Evolutionary conservation across 352 stramenopile species (phyloP).

Genomic region (Pythium periplocum): DNA sequence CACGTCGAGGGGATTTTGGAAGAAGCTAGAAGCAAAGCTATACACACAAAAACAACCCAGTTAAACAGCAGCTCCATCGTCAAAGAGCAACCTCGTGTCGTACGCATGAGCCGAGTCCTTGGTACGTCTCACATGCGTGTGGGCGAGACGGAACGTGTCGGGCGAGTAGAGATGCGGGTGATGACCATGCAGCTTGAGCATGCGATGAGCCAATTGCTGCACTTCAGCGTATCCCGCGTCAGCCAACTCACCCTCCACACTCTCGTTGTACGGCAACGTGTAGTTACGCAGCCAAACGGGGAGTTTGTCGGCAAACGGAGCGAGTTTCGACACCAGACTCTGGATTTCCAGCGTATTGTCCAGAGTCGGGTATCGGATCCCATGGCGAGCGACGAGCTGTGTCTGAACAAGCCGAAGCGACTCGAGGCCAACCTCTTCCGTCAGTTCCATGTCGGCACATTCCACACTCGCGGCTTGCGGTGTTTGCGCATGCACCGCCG

Average conservation of each 20-base stretch:
- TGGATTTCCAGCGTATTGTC: conserved; percentile 42
- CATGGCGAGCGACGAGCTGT: conserved; percentile 56
- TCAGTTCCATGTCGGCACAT: too few relatives aligned
- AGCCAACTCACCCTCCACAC: conserved; percentile 32
- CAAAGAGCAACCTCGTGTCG: conserved; percentile 1
- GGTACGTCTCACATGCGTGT: conserved; percentile 57
- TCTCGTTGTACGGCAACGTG: conserved; percentile 50
- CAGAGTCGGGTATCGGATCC: conserved; percentile 57
- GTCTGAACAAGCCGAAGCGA: conserved; percentile 50
- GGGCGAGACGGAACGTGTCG: conserved; percentile 37
- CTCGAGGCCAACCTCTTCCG: background rate
- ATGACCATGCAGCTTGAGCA: conserved; percentile 16
- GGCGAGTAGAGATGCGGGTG: conserved; percentile 17
- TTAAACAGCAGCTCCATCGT: background rate
- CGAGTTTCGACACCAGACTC: conserved; percentile 32
- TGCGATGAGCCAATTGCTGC: conserved; percentile 28
- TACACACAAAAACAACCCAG: background rate
- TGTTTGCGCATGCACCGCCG: background rate
- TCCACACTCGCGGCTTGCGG: background rate
- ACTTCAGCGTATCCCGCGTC: conserved; percentile 33
- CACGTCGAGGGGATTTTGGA: conserved; percentile 45
- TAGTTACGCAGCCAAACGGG: conserved; percentile 54
- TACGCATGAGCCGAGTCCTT: conserved; percentile 57
- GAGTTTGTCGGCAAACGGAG: conserved; percentile 28
- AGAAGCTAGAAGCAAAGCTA: conserved; percentile 59